Evolutionary conservation across 1,139 yeast species (phyloP).

Genomic region (Pneumocystis sp.): DNA sequence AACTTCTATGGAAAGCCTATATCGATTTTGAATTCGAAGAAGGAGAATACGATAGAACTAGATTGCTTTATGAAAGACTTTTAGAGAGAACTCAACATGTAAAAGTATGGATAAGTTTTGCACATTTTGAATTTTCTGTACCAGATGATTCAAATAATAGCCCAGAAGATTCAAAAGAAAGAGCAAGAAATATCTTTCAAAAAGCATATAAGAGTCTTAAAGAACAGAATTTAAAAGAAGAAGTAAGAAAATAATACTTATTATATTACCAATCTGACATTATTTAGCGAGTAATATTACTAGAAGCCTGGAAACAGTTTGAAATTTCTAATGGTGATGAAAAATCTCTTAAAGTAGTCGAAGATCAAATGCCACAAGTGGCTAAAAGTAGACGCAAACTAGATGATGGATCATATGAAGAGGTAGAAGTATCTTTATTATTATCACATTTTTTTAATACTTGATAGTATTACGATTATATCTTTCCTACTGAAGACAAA

Average conservation of each 20-base stretch:
- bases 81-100: conserved; percentile 28
- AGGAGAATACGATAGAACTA: conserved; percentile 41
- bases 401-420: conserved; percentile 39
- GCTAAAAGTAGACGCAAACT: conserved; percentile 34
- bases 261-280: conserved; percentile 30
- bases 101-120: conserved; percentile 42
- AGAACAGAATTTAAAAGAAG: conserved; percentile 35
- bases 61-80: conserved; percentile 36
- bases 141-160: conserved; percentile 28
- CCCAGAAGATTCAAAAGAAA: conserved; percentile 30
- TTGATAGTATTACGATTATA: conserved; percentile 31
- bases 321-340: conserved; percentile 49
- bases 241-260: conserved; percentile 40
- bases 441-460: background rate
- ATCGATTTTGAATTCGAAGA: conserved; percentile 49
- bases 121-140: conserved; percentile 39
- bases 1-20: conserved; percentile 35
- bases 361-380: conserved; percentile 41
- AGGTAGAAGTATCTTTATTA: conserved; percentile 25
- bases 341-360: conserved; percentile 27
- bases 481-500: conserved; percentile 45
- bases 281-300: conserved; percentile 34
- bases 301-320: conserved; percentile 52
- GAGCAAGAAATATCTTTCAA: conserved; percentile 36
- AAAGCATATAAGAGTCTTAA: conserved; percentile 20